A percentile compares a stretch with the other conserved stretches of the same genome.
phyloP scores from a whole-genome alignment of 306 rosid species.

The cucumber (Cucumis sativus) region DNA sequence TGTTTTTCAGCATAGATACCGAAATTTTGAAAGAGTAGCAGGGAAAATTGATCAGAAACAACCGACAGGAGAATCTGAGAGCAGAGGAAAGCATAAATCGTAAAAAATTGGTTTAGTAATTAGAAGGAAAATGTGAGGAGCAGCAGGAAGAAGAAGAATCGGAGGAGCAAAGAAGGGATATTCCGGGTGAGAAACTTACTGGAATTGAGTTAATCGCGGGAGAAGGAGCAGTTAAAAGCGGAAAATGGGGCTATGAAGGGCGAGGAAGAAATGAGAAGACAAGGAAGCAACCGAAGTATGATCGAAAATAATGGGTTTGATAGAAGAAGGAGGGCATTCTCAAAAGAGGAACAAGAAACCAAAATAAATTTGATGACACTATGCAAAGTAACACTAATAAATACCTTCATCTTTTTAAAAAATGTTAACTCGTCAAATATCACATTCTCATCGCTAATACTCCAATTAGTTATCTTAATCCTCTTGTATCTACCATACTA shows the following conservation, averaged over 20 bases:
- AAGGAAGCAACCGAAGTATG: neutral
- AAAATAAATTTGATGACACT: neutral
- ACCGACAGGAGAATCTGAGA: neutral
- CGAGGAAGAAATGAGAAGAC: neutral
- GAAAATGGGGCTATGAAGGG: neutral
- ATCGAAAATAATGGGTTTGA: neutral
- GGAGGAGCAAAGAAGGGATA: neutral
- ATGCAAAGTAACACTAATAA: no score
- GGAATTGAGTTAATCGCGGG: neutral
- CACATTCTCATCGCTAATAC: no score
- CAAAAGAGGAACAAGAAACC: neutral
- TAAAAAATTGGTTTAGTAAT: neutral
- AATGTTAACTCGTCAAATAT: no score
- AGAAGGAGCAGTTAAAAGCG: neutral
- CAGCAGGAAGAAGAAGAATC: neutral
- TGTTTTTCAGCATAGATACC: neutral
- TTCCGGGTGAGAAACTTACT: neutral
- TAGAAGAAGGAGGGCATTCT: neutral
- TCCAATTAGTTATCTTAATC: no score
- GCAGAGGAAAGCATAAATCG: neutral
- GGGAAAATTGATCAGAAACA: neutral
- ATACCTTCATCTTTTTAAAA: no score
- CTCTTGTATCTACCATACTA: no score
- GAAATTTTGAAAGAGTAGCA: neutral
- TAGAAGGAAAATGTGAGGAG: neutral